Conservation (phyloP, 2,329 filamentous ascomycete genomes). For the Aureobasidium sp. region DNA sequence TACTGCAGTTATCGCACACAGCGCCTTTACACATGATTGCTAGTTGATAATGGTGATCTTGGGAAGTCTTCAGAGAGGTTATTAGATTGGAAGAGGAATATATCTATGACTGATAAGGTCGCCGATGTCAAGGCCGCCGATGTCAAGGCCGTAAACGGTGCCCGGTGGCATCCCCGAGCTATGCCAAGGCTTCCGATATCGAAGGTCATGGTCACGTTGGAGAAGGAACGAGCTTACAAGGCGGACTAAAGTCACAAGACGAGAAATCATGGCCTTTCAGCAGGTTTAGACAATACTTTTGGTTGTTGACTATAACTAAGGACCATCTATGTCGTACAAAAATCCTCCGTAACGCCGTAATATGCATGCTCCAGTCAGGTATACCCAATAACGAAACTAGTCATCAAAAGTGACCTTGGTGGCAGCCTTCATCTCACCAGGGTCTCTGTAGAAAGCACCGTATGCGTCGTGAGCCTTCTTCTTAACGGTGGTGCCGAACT, state of each 20-base stretch:
- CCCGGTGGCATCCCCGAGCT: neutral
- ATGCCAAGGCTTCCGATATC: neutral
- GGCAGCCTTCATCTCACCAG: slow-evolving; percentile 64
- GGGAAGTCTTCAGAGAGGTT: too few relatives aligned
- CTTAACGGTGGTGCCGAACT: slow-evolving; percentile 97
- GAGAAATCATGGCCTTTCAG: neutral
- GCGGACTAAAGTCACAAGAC: neutral
- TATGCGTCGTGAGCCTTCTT: slow-evolving; percentile 97
- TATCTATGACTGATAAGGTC: neutral
- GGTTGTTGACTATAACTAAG: neutral
- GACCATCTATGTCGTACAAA: slow-evolving; percentile 9
- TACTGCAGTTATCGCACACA: slow-evolving; percentile 54
- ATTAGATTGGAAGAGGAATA: neutral
- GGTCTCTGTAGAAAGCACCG: slow-evolving; percentile 90
- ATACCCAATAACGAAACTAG: slow-evolving; percentile 15
- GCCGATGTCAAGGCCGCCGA: neutral
- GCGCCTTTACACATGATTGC: slow-evolving; percentile 58
- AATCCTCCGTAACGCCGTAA: slow-evolving; percentile 5
- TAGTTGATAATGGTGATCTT: neutral
- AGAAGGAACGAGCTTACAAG: neutral
- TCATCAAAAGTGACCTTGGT: slow-evolving; percentile 86
- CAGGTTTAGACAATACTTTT: slow-evolving; percentile 8
- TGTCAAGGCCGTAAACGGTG: neutral
- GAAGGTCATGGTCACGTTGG: neutral
- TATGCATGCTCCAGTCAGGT: slow-evolving; percentile 5